Base-by-base conservation (phyloP, 2,329 filamentous ascomycete genomes). In the Diaporthe vaccinii region DNA sequence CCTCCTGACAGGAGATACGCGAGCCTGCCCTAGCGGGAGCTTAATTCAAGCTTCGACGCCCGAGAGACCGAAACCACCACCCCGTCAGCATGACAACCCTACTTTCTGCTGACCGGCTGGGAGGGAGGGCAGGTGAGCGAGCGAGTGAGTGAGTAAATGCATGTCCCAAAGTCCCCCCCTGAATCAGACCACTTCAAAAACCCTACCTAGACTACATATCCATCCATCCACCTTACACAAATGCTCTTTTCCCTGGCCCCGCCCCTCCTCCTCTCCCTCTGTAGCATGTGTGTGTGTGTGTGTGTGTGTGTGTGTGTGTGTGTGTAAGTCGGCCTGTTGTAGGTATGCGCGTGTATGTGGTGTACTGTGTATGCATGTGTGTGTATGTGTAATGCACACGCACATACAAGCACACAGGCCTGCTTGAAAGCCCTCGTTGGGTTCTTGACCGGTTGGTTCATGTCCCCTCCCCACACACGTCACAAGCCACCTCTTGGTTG, bases 1-100 rank as follows among this genome's bases (percentile, higher is more conserved):
- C 71, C 57, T 74, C 55, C 55, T 73, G 71, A 59, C 61, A 67
- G 44, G 44, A 76, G 75, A 76, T 76, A 74, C 75, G 75, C 75
- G 75, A 76, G 75, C 59, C 58, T 61, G 39, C 58, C 55, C 59
- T 74, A 73, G 74, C 74, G 74, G 74, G 71, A 75, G 72, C 72
- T 74, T 76, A 75, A 72, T 74, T 72, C 67, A 59, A 62, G 39
- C 53, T 46, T 49, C 44, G 61, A 46, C 65, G 65, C 41, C 44
- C 34, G 39, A 53, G 44, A 34, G 55, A 34, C 51, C 39, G 58
- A 61, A n/a, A 34, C 25, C 49, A n/a, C 31, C 9, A 39, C 39
- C n/a, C 25, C 39, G 31, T 41, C 46, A 53, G 31, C 34, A 31
- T 44, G 34, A 4, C 46, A 53, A 36, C 39, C 31, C 31, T 51